A percentile compares a stretch with the other conserved stretches of the same genome.
Conservation (phyloP, 495 filamentous ascomycete genomes). For the Talaromyces wortmannii region DNA sequence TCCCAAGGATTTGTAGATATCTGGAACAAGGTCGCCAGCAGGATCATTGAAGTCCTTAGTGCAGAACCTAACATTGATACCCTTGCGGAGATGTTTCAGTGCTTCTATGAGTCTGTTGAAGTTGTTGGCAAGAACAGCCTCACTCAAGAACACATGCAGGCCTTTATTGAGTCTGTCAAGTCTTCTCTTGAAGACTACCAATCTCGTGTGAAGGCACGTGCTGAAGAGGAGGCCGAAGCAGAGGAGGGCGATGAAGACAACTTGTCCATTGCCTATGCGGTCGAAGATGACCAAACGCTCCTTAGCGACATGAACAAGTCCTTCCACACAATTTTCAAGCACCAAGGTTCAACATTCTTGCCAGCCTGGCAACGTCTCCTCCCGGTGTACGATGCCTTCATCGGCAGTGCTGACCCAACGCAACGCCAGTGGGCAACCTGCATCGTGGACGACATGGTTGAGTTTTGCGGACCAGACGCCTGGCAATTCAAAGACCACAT, state of each 20-base stretch:
- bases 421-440: slow-evolving; percentile 98
- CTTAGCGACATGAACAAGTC: slow-evolving; percentile 99
- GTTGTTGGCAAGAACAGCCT: slow-evolving; percentile 82
- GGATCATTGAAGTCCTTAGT: slow-evolving; percentile 88
- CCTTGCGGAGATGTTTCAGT: slow-evolving; percentile 98
- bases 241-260: slow-evolving; percentile 83
- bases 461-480: slow-evolving; percentile 85
- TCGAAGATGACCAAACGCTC: slow-evolving; percentile 95
- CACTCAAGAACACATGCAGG: slow-evolving; percentile 66
- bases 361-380: slow-evolving; percentile 80
- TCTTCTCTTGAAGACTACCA: slow-evolving; percentile 89
- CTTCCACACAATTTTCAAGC: slow-evolving; percentile 98
- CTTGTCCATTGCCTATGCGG: slow-evolving; percentile 61
- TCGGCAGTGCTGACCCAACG: slow-evolving; percentile 76
- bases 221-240: slow-evolving; percentile 68
- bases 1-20: slow-evolving; percentile 69
- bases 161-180: slow-evolving; percentile 78
- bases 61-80: slow-evolving; percentile 95
- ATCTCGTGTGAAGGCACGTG: slow-evolving; percentile 67
- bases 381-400: slow-evolving; percentile 76
- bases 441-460: slow-evolving; percentile 96
- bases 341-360: slow-evolving; percentile 79
- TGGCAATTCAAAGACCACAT: slow-evolving; percentile 81
- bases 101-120: slow-evolving; percentile 98
- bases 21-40: slow-evolving; percentile 81